These are phyloP conservation scores for Sporisorium iseilematis-ciliati DNA, from an alignment of 1,284 basidiomycete genomes.

Conservation along the genomic window DNA sequence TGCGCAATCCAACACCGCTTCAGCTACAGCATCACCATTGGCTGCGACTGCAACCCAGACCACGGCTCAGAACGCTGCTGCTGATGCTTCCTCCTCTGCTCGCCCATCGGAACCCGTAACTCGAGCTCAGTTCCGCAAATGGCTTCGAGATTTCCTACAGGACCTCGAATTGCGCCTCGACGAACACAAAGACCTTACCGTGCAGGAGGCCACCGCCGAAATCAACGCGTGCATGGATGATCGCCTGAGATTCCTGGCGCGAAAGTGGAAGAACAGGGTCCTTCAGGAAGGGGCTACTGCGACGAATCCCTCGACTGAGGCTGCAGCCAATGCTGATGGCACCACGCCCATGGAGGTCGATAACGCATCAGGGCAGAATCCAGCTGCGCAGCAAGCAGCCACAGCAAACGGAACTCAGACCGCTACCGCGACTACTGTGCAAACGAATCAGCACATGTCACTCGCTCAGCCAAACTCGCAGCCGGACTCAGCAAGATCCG, in stretches of 20 bases:
- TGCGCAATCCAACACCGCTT: slow-evolving; percentile 1
- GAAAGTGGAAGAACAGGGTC: slow-evolving; percentile 16
- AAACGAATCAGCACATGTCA: not conserved
- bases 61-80: not conserved
- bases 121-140: slow-evolving; percentile 29
- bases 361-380: not conserved
- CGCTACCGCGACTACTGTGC: not conserved
- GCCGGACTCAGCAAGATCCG: not conserved
- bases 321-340: slow-evolving; percentile 1
- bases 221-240: slow-evolving; percentile 26
- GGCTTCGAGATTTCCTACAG: slow-evolving; percentile 5
- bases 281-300: not conserved
- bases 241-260: slow-evolving; percentile 14
- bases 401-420: not conserved
- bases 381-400: not conserved
- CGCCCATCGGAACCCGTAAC: slow-evolving; percentile 10
- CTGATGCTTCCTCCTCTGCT: not conserved
- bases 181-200: slow-evolving; percentile 27
- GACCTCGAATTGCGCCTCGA: slow-evolving; percentile 34
- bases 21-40: slow-evolving; percentile 4
- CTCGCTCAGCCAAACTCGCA: not conserved
- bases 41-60: not conserved
- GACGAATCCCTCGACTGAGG: not conserved
- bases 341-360: slow-evolving; percentile 28
- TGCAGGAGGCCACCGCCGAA: slow-evolving; percentile 28